Conservation (phyloP, 2,329 filamentous ascomycete species). For the Fusarium verticillioides region DNA sequence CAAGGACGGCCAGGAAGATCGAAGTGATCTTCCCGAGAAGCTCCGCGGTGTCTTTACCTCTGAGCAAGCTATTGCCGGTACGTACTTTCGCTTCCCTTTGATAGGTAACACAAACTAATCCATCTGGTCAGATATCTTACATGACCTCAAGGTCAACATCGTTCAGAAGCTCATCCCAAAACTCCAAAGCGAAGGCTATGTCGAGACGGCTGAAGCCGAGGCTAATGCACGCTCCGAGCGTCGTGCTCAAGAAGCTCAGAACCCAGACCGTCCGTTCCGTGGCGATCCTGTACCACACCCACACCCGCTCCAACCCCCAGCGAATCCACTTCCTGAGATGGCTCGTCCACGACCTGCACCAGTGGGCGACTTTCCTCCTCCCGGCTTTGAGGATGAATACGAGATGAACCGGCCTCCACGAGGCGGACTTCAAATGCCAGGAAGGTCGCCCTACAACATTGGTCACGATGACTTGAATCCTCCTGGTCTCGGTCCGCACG, state of each 20-base stretch:
- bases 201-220: conserved; percentile 65
- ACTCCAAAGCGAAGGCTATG: conserved; percentile 81
- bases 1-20: conserved; percentile 59
- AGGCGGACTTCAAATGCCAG: conserved; percentile 49
- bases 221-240: conserved; percentile 55
- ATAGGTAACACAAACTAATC: neutral
- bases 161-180: conserved; percentile 86
- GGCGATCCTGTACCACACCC: conserved; percentile 61
- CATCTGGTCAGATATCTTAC: conserved; percentile 66
- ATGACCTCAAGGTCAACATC: conserved; percentile 79
- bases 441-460: conserved; percentile 72
- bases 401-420: conserved; percentile 75
- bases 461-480: conserved; percentile 92
- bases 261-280: conserved; percentile 49
- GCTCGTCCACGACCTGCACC: conserved; percentile 70
- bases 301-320: conserved; percentile 73
- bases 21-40: conserved; percentile 59
- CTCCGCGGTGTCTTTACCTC: conserved; percentile 78
- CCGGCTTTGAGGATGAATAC: conserved; percentile 92
- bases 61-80: conserved; percentile 68
- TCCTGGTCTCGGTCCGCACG: conserved; percentile 83
- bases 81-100: neutral
- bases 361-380: conserved; percentile 80
- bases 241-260: conserved; percentile 54
- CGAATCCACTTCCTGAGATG: conserved; percentile 72